Base-by-base conservation (phyloP, 2,329 filamentous ascomycete species). In the Colletotrichum tropicale region DNA sequence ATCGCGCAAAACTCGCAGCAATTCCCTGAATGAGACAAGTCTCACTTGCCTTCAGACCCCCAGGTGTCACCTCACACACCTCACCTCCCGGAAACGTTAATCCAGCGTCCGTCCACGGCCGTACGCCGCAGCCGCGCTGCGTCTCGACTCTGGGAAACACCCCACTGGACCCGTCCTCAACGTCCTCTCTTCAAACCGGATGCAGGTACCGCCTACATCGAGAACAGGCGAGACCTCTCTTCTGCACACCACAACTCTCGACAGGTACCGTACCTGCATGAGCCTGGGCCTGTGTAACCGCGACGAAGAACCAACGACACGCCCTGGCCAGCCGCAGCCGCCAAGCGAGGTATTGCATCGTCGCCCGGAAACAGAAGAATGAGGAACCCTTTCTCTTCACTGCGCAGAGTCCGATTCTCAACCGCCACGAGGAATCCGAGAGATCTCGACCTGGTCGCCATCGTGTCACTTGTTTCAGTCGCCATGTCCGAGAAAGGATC, bases 151-250 rank as follows among this genome's bases (percentile, higher is more conserved):
- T 56, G 24, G 26, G 24, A 18, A 30, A 26, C 18, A 6, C 62
- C 55, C 73, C 32, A 43, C 38, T 13, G 34, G 55, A 30, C 56
- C 56, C 62, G 56, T 64, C 8, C 34, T 58, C 70, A 75, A 75
- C 73, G 73, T 72, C 32, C 18, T 38, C 21, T 62, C 6, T 28
- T 26, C 64, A 38, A 55, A n/a, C 71, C n/a, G 73, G 62, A 75
- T 73, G 69, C 73, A 75, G 73, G 69, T 68, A 73, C 69, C n/a
- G 16, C 43, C 28, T 70, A 65, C 66, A 64, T 38, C 60, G n/a
- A 64, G 32, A 36, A 32, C 32, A 62, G 16, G n/a, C 58, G 18
- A 32, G 30, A 62, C 36, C 52, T 36, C 38, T 24, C 38, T 26
- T 48, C 24, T 58, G 58, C 38, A 64, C 58, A 67, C 69, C 24